These are phyloP conservation scores for Carex cristatella DNA, from an alignment of 176 grass and related monocot genomes.

Conservation along the genomic window DNA sequence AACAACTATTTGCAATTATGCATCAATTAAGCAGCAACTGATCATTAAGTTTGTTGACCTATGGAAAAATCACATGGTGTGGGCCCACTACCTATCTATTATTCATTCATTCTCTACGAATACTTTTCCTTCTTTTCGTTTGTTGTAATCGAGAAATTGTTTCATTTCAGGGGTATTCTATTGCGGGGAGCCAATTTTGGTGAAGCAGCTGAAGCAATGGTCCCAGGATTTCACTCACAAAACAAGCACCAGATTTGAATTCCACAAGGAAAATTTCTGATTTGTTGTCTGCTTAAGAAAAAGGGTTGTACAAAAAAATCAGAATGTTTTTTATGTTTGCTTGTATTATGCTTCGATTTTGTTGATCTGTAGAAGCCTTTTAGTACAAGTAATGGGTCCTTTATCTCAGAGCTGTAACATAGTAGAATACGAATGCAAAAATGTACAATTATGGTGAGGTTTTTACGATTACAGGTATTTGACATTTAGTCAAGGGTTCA, in stretches of 20 bases:
- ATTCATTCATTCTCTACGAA: not conserved
- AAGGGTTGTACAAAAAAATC: not conserved
- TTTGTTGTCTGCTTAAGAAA: not conserved
- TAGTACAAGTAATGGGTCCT: not conserved
- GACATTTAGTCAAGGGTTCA: not conserved
- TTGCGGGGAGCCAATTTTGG: slow-evolving; percentile 72
- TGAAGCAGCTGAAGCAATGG: slow-evolving; percentile 54
- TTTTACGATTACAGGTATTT: not conserved
- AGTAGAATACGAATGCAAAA: not conserved
- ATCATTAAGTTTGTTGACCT: not conserved
- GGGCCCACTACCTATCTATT: not conserved
- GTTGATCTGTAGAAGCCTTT: slow-evolving; percentile 9
- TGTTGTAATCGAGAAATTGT: not conserved
- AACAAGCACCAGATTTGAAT: slow-evolving; percentile 83
- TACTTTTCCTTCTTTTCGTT: not conserved
- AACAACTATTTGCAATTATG: not conserved
- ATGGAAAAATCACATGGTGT: not conserved
- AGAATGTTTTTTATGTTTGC: slow-evolving; percentile 7
- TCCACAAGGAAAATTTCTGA: slow-evolving; percentile 97
- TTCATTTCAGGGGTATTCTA: slow-evolving; percentile 87
- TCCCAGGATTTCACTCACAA: slow-evolving; percentile 90
- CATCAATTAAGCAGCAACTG: not conserved
- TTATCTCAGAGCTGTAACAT: not conserved
- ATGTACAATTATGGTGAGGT: not conserved
- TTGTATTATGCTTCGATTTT: slow-evolving; percentile 16